Evolutionary conservation across 1,284 basidiomycete genomes (phyloP).

Genomic region (Ustilago trichophora): DNA sequence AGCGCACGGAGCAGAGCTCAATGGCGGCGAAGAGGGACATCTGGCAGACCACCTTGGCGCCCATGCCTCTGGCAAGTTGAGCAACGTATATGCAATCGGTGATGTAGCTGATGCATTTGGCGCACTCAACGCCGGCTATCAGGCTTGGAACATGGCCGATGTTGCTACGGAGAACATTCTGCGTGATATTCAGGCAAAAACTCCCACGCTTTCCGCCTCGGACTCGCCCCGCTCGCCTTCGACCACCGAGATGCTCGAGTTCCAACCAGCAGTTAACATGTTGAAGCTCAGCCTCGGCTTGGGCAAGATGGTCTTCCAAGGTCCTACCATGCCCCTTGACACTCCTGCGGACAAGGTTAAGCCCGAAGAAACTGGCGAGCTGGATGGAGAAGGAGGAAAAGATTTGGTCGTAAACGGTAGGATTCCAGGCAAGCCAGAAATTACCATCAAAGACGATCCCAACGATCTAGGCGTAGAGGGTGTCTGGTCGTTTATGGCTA

Average conservation of each 20-base stretch:
- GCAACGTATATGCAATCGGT: slow-evolving; percentile 64
- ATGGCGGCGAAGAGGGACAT: slow-evolving; percentile 20
- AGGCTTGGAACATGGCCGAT: slow-evolving; percentile 66
- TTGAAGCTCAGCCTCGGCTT: slow-evolving; percentile 61
- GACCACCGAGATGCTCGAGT: slow-evolving; percentile 36
- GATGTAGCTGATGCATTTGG: slow-evolving; percentile 65
- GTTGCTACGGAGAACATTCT: slow-evolving; percentile 63
- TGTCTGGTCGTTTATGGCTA: slow-evolving; percentile 63
- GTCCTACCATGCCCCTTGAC: slow-evolving; percentile 32
- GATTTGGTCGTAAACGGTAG: slow-evolving; percentile 26
- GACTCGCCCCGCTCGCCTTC: slow-evolving; percentile 2
- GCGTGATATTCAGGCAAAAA: slow-evolving; percentile 42
- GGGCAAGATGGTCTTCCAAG: slow-evolving; percentile 61
- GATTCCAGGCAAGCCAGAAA: slow-evolving; percentile 36
- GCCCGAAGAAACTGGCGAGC: slow-evolving; percentile 19
- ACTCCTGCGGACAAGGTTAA: slow-evolving; percentile 16
- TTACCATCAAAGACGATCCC: slow-evolving; percentile 57
- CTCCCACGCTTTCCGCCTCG: slow-evolving; percentile 1
- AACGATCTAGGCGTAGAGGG: slow-evolving; percentile 59
- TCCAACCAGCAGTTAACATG: slow-evolving; percentile 58
- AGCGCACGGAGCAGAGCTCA: slow-evolving; percentile 31
- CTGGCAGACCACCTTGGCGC: slow-evolving; percentile 14
- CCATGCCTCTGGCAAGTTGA: slow-evolving; percentile 26
- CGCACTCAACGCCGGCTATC: slow-evolving; percentile 65
- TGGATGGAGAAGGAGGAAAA: slow-evolving; percentile 15